phyloP scores from a whole-genome alignment of 1,284 basidiomycete genomes.

The Microbotryomycetes sp. region DNA sequence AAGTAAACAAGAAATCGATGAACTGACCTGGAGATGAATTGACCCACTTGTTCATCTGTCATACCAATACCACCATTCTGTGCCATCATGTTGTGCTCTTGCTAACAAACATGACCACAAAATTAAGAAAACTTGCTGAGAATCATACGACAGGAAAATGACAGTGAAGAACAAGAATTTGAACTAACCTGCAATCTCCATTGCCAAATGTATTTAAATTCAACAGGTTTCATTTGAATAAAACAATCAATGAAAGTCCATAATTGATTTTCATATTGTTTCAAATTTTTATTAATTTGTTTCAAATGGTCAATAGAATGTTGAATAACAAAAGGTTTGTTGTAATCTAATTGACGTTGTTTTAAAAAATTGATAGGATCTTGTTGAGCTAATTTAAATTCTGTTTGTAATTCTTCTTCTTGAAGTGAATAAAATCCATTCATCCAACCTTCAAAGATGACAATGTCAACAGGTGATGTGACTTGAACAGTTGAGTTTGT shows the following conservation, averaged over 20 bases:
- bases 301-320: conserved; percentile 50
- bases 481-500: conserved; percentile 45
- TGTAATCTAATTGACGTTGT: conserved; percentile 20
- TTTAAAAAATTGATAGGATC: conserved; percentile 8
- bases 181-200: conserved; percentile 36
- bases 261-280: conserved; percentile 54
- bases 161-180: neutral
- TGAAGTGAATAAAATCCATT: conserved; percentile 45
- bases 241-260: conserved; percentile 64
- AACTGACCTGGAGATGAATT: conserved; percentile 46
- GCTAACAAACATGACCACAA: conserved; percentile 53
- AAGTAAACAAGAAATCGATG: neutral
- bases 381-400: conserved; percentile 34
- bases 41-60: conserved; percentile 68
- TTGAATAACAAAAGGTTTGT: conserved; percentile 33
- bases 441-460: conserved; percentile 69
- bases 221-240: conserved; percentile 54
- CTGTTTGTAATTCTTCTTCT: conserved; percentile 41
- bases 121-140: neutral
- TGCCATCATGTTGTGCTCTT: conserved; percentile 79
- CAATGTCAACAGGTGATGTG: conserved; percentile 60
- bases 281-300: conserved; percentile 57
- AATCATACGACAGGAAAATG: neutral
- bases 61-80: conserved; percentile 75
- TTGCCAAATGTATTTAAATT: conserved; percentile 34